These are phyloP conservation scores for Lophiostoma macrostomum DNA, from an alignment of 495 filamentous ascomycete species.

Conservation along the genomic window DNA sequence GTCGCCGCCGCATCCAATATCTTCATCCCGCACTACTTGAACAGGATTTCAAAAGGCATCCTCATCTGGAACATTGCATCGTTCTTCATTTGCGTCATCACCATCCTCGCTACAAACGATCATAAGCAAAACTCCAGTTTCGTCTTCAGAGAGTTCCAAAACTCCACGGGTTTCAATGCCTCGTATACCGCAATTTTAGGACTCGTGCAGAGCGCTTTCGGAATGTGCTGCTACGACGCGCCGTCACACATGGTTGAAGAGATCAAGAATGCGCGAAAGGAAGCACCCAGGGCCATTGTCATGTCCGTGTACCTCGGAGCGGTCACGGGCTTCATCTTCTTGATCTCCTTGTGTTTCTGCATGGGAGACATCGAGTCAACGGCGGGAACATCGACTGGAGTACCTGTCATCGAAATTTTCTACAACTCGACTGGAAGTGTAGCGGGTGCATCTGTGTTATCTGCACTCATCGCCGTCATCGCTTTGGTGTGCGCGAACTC, in stretches of 20 bases:
- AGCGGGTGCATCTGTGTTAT: slow-evolving; percentile 44
- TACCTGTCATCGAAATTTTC: slow-evolving; percentile 51
- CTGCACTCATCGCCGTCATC: slow-evolving; percentile 46
- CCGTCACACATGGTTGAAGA: slow-evolving; percentile 51
- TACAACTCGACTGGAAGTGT: slow-evolving; percentile 47
- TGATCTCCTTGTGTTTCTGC: slow-evolving; percentile 51
- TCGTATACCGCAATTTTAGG: slow-evolving; percentile 54
- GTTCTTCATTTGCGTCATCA: slow-evolving; percentile 52
- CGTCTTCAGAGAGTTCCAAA: slow-evolving; percentile 57
- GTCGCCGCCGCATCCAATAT: slow-evolving; percentile 49
- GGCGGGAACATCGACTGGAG: slow-evolving; percentile 45
- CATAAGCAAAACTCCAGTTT: slow-evolving; percentile 56
- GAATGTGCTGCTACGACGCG: slow-evolving; percentile 51
- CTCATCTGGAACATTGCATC: slow-evolving; percentile 55
- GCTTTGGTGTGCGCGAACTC: slow-evolving; percentile 45
- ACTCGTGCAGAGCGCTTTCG: slow-evolving; percentile 56
- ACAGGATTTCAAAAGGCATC: slow-evolving; percentile 51
- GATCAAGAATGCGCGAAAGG: slow-evolving; percentile 49
- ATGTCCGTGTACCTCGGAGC: slow-evolving; percentile 51
- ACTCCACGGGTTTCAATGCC: slow-evolving; percentile 52
- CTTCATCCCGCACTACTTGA: slow-evolving; percentile 50
- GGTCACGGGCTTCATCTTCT: slow-evolving; percentile 51
- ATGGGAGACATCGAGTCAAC: slow-evolving; percentile 47
- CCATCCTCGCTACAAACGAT: slow-evolving; percentile 53
- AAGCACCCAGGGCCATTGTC: slow-evolving; percentile 56